These are phyloP conservation scores for Acacia melanoxylon DNA, from an alignment of 306 rosid genomes.

Conservation along the genomic window DNA sequence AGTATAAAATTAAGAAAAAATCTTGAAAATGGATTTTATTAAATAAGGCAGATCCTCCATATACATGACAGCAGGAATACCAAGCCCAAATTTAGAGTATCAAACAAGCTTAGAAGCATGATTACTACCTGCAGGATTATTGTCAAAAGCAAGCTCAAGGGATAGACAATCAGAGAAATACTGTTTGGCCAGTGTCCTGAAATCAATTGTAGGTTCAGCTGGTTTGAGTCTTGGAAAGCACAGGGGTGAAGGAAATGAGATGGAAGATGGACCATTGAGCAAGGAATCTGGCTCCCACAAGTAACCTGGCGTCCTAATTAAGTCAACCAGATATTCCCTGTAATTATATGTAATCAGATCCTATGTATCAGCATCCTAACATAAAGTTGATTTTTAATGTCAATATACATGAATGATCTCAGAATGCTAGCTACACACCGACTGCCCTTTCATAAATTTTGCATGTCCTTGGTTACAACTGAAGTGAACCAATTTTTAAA, in stretches of 20 bases:
- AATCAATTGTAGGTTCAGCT: conserved; percentile 60
- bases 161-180: conserved; percentile 65
- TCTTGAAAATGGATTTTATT: conserved; percentile 21
- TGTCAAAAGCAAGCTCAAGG: conserved; percentile 68
- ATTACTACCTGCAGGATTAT: conserved; percentile 58
- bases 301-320: conserved; percentile 70
- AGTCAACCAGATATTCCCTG: conserved; percentile 82
- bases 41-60: conserved; percentile 26
- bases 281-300: conserved; percentile 79
- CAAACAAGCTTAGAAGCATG: conserved; percentile 25
- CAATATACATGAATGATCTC: background rate
- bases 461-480: conserved; percentile 4
- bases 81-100: conserved; percentile 28
- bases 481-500: conserved; percentile 21
- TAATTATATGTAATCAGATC: conserved; percentile 30
- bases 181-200: conserved; percentile 78
- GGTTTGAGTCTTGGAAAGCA: conserved; percentile 70
- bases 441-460: conserved; percentile 7
- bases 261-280: conserved; percentile 85
- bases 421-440: conserved; percentile 4
- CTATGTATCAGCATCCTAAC: background rate
- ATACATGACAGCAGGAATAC: conserved; percentile 13
- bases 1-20: background rate
- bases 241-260: conserved; percentile 76
- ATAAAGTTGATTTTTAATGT: background rate